These are phyloP conservation scores for Nicotiana rustica DNA, from an alignment of 305 asterid genomes.

Conservation along the genomic window DNA sequence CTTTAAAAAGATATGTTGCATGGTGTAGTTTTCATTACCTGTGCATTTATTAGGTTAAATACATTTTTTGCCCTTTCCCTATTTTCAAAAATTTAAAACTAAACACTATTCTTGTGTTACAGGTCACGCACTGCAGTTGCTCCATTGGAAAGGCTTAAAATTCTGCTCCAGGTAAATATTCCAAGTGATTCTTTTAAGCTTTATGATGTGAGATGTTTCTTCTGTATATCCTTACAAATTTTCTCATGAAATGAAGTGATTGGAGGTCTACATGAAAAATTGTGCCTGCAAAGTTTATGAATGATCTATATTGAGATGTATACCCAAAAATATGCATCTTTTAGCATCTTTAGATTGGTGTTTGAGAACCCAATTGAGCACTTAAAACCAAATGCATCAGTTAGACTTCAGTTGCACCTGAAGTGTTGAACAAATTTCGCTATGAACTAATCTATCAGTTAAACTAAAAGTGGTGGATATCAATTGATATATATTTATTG, in stretches of 20 bases:
- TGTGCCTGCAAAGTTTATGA: conserved; percentile 18
- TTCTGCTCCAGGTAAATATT: conserved; percentile 47
- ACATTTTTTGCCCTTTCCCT: conserved; percentile 7
- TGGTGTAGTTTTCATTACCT: background rate
- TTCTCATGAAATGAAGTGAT: background rate
- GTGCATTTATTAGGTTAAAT: background rate
- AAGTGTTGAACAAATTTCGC: background rate
- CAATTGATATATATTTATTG: conserved; percentile 1
- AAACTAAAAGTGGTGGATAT: conserved; percentile 18
- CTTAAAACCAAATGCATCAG: background rate
- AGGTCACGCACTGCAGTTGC: conserved; percentile 55
- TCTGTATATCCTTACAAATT: background rate
- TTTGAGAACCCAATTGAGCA: background rate
- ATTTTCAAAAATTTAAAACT: background rate
- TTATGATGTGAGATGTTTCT: background rate
- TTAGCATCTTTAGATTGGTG: conserved; percentile 2
- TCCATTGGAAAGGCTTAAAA: conserved; percentile 53
- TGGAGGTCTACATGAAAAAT: background rate
- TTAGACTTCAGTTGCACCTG: background rate
- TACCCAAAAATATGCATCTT: conserved; percentile 22
- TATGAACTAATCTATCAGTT: background rate
- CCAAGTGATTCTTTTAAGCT: conserved; percentile 2
- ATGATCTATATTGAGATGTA: background rate
- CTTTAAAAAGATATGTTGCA: background rate
- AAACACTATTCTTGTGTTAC: background rate